Base-by-base conservation (phyloP, 441 rosid genomes). In the Adansonia gregorii region DNA sequence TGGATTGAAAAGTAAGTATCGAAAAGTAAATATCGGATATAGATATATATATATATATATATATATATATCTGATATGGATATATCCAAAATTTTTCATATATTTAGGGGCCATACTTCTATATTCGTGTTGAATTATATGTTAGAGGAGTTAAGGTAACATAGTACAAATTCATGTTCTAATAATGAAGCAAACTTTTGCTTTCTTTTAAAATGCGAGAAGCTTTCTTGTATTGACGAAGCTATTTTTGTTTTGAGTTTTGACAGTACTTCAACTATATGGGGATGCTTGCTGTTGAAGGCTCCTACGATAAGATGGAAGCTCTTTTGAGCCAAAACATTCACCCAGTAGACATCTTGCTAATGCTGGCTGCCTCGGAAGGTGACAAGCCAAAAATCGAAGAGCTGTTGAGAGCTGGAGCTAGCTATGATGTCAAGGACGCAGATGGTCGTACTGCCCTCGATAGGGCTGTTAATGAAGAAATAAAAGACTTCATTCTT, bases 231-330 rank as follows among this genome's bases (percentile, higher is more conserved):
- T 58, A 12, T 54, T 61, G 39, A 69, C 6, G 2, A 27, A 35
- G 41, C 41, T 35, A 35, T 35, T 35, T 35, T 35, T 35, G 41
- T 35, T 35, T 35, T 35, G 41, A 35, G 41, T 35, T 35, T 35
- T 39, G 19, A 27, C 89, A 92, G 94, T 94, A 92, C 85, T 92
- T 94, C 74, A 94, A 94, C 85, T 94, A 92, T 80, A 92, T 94
- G 94, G 98, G 98, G 52, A 94, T 94, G 96, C 94, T 94, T 71
- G 98, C 94, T 0, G 94, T 92, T 0, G 97, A 94, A 82, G 97
- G 71, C 8, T 3, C 98, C 41, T 93, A 92, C 54, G 95, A 87
- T 70, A 93, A 93, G 86, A 94, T 94, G 98, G 97, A 94, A 76
- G 94, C 94, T 78, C 94, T 94, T 76, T 78, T 94, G 46, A 89